A percentile compares a stretch with the other conserved stretches of the same genome.
These are phyloP conservation scores for Thinopyrum elongatum DNA, from an alignment of 176 grass and related monocot genomes.

Conservation along the genomic window DNA sequence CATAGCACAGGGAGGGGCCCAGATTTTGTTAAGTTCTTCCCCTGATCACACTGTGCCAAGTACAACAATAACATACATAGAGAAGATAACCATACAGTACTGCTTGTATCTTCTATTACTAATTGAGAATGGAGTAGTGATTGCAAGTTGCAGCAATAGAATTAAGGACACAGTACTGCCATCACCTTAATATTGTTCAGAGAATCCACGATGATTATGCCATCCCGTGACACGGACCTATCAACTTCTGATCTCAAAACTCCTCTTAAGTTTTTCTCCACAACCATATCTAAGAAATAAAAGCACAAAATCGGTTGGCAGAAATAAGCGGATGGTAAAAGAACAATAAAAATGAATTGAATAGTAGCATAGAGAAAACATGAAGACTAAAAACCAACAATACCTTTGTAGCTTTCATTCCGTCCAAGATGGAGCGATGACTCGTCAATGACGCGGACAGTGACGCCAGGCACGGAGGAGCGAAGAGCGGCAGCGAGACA, in stretches of 20 bases:
- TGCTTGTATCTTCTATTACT: not conserved
- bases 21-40: not conserved
- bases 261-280: constrained; percentile 93
- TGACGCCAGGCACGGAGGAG: constrained; percentile 19
- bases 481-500: constrained; percentile 55
- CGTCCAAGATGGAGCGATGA: constrained; percentile 85
- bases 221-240: constrained; percentile 75
- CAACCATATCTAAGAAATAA: constrained; percentile 71
- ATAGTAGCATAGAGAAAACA: not conserved
- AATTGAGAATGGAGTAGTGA: not conserved
- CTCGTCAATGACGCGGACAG: constrained; percentile 69
- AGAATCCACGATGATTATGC: constrained; percentile 85
- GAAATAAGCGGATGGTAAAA: not conserved
- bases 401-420: constrained; percentile 82
- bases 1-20: not conserved
- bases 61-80: not conserved
- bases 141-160: not conserved
- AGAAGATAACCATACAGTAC: not conserved
- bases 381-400: not conserved
- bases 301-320: not conserved
- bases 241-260: constrained; percentile 96
- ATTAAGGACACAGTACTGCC: not conserved
- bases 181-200: constrained; percentile 96
- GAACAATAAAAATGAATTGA: not conserved
- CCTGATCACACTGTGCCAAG: not conserved